Evolutionary conservation across 371 early-diverging fungal genomes (phyloP), one percentile per base, ranked within the genome.

Genomic region (Apophysomyces ossiformis): DNA sequence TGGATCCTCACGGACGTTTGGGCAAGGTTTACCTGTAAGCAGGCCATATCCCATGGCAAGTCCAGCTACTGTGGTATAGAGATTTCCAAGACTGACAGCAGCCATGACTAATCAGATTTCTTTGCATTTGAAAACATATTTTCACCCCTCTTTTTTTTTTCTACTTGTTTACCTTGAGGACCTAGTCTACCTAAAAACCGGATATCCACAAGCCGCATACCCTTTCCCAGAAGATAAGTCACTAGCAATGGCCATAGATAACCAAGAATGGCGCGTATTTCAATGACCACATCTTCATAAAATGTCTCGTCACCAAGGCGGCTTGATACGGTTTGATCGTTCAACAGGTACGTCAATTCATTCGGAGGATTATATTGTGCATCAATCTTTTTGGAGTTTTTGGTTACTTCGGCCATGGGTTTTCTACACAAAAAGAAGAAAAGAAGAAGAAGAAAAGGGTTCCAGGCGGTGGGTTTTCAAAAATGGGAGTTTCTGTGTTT

Each of bases 41-140:
- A 81, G 58, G 9, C 81, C 81, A 38, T 47, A 61, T 18, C 81
- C 81, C 18, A 80, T 57, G 26, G 81, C 73, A 18, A 80, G 26
- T 13, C 81, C 78, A 38, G 65, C 65, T 1, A 80, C 69, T 5
- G 74, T 80, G 4, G 64, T 63, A 68, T 65, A 80, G 16, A 80
- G 65, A 46, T 61, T 60, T 8, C 71, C 75, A 15, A 80, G 71
- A 61, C 78, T 72, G 18, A 63, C 72, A 13, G 71, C 73, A 8
- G 81, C 81, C 73, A 80, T 71, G 32, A 73, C 77, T 77, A 7
- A 63, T 37, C 37, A 26, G 1, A 6, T 18, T 6, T 5, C 3
- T 35, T 59, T 26, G 44, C 11, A 37, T 18, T 60, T n/a, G 8
- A 45, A 15, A 32, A 16, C 8, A 16, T 11, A 37, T 43, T 57